Base-by-base conservation (phyloP, 2,329 filamentous ascomycete species). In the Paecilomyces variotii region DNA sequence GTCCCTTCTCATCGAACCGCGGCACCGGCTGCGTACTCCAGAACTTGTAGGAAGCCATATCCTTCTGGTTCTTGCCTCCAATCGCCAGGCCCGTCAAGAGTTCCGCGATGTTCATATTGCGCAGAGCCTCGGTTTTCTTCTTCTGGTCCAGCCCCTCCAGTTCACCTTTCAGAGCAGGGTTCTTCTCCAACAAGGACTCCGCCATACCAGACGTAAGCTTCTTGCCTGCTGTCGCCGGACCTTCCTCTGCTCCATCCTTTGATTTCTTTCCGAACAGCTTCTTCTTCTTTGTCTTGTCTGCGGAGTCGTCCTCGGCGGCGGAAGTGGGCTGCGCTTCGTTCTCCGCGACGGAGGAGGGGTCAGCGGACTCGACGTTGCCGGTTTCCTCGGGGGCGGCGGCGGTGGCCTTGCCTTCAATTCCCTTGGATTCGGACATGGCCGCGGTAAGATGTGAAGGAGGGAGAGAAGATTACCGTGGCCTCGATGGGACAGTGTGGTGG, bases 11-110 rank as follows among this genome's bases (percentile, higher is more conserved):
- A 56, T 79, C 76, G 70, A 97, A 96, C 69, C 87, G 87, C 55
- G 90, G 89, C 60, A 99, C 94, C 0, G 94, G 94, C 75, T 99
- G 94, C 53, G 94, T 99, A 74, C 91, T 87, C 94, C 94, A 99
- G 79, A 99, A 99, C 77, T 96, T 97, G 82, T 97, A 97, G 59
- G 87, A 90, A 5, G 88, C 91, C 91, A 97, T 96, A 71, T 97
- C 92, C 79, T 96, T 97, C 67, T 86, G 87, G 69, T 96, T 96
- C 81, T 94, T 95, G 58, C 89, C 89, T 61, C 84, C 86, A 6
- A 90, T 80, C 14, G 91, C 88, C 61, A 82, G 70, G 39, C 80
- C 80, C 6, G 79, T 80, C 58, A 82, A 61, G 53, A 82, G 60
- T 27, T 82, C 76, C 34, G 74, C 68, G 14, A 81, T 67, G 56